Evolutionary conservation across 768 basidiomycete genomes (phyloP), one percentile per base, ranked within the genome.

Genomic region (Coprinopsis cinerea): DNA sequence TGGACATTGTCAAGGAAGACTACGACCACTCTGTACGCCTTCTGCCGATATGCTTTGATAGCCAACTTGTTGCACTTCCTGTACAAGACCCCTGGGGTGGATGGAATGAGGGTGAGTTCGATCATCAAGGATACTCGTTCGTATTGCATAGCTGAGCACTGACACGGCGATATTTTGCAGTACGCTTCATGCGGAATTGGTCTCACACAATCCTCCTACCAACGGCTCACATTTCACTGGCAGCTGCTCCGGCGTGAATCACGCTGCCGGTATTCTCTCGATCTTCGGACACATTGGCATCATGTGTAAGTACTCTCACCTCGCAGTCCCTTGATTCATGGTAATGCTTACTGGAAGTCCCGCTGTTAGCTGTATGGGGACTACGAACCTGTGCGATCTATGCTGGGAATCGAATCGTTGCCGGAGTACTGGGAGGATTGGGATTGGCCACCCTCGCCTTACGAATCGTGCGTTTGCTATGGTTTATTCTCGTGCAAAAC

Each of bases 251-350:
- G 24, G 23, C 5, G 44, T 40, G 9, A 42, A 43, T 28, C 13
- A 28, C 17, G n/a, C 44, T 4, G 27, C 49, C 1, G 49, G 42
- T 4, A 25, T 45, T 2, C 32, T 45, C 23, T 34, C 43, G 13
- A 51, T 45, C 34, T 39, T 51, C n/a, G 49, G 49, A 2, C 49
- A 51, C 32, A 39, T 28, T 11, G 43, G 49, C 1, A 26, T 45
- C 13, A 35, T 51, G 15, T 22, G 49, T 51, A 28, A 10, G 40
- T 18, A 25, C 30, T 32, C 30, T 7, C 30, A 7, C 15, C 30
- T 7, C 30, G 30, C 30, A 7, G 2, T 15, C n/a, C 10, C 5
- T 24, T 14, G 3, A n/a, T 50, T 13, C 20, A 13, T 17, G 15
- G 22, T 18, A 30, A 18, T 34, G 4, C n/a, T 26, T 14, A 18